Base-by-base conservation (phyloP, 768 basidiomycete genomes). In the Coprinopsis strossmayeri region DNA sequence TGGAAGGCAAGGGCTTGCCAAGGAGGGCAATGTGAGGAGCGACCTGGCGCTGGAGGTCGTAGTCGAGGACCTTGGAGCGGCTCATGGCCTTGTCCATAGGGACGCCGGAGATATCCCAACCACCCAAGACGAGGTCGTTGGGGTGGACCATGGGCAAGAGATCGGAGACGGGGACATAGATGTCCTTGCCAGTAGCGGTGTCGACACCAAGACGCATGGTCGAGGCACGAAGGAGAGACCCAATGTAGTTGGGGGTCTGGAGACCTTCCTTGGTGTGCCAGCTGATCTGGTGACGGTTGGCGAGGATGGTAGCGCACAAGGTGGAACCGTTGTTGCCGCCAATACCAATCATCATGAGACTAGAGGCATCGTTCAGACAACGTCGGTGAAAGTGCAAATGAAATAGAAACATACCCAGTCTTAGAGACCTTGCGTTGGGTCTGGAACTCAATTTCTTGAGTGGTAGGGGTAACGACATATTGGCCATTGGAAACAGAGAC, bases 301-400 rank as follows among this genome's bases (percentile, higher is more conserved):
- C 96, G 57, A 96, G 80, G 64, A 97, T 83, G 53, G 94, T 96
- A 11, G 96, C 94, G 54, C 83, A 85, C 41, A 98, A 77, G 23
- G 95, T 98, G 41, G 87, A 79, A 45, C 95, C 96, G 62, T 99
- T 99, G 79, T 99, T 99, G 45, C 96, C 95, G 50, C 95, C 95
- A 50, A 93, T 69, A 51, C 96, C 96, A 58, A 98, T 85, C 80
- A 99, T 87, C 88, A 99, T 87, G 55, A 99, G 77, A 48, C 95
- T 97, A 52, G 7, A 52, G 52, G 30, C 52, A 44, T 48, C 30
- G 49, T 37, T 53, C 49, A 53, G 56, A 40, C 51, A 37, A 46
- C 32, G 39, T 27, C 26, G 24, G n/a, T n/a, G n/a, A n/a, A n/a
- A n/a, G n/a, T n/a, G n/a, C n/a, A 48, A 12, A 21, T 53, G 58